These are phyloP conservation scores for Scorias spongiosa DNA, from an alignment of 2,329 filamentous ascomycete species.

Conservation along the genomic window DNA sequence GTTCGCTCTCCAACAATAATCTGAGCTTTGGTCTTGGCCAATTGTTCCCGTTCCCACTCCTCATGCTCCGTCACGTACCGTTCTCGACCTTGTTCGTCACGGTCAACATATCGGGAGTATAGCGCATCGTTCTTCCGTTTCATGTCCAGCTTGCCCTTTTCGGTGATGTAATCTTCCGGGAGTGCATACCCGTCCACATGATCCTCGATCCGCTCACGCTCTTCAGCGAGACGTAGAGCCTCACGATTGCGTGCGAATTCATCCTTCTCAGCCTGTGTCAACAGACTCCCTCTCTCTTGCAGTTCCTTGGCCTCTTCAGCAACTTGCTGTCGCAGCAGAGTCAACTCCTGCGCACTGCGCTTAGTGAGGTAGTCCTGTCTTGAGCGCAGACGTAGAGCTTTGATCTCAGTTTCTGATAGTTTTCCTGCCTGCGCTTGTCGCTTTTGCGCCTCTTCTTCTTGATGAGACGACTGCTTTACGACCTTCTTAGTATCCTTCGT, in stretches of 20 bases:
- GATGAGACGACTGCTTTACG: constrained; percentile 33
- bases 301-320: constrained; percentile 59
- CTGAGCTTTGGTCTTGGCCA: constrained; percentile 73
- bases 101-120: constrained; percentile 79
- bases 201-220: constrained; percentile 76
- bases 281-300: constrained; percentile 52
- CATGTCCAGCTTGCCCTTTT: constrained; percentile 75
- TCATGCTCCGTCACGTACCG: constrained; percentile 87
- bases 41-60: constrained; percentile 87
- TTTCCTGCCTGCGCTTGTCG: constrained; percentile 47
- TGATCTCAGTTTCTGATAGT: constrained; percentile 55
- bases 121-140: constrained; percentile 81
- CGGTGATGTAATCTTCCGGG: constrained; percentile 89
- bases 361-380: constrained; percentile 91
- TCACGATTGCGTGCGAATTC: constrained; percentile 85
- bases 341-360: constrained; percentile 70
- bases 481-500: constrained; percentile 54
- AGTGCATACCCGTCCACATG: constrained; percentile 83
- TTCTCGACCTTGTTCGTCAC: constrained; percentile 75
- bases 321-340: constrained; percentile 78
- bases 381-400: constrained; percentile 67
- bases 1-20: constrained; percentile 60
- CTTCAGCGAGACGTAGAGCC: constrained; percentile 41
- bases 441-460: constrained; percentile 33
- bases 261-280: constrained; percentile 66